Evolutionary conservation across 441 rosid species (phyloP).

Genomic region (Oxalis stricta): DNA sequence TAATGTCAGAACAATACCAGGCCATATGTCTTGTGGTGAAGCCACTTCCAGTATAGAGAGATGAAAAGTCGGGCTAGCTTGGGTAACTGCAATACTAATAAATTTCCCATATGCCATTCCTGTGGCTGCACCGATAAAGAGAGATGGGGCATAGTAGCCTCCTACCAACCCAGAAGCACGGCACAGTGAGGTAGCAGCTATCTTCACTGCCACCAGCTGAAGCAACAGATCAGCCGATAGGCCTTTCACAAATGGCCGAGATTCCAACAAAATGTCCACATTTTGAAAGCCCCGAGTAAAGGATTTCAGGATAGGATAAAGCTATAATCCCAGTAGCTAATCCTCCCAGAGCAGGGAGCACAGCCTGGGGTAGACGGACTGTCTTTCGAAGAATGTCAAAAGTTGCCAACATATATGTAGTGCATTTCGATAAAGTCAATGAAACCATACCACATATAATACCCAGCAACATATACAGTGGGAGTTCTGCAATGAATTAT

Average conservation of each 20-base stretch:
- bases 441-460: slow-evolving; percentile 73
- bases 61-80: slow-evolving; percentile 30
- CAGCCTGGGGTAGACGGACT: slow-evolving; percentile 55
- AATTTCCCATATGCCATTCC: slow-evolving; percentile 92
- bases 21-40: slow-evolving; percentile 94
- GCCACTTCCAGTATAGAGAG: slow-evolving; percentile 82
- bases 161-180: slow-evolving; percentile 91
- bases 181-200: slow-evolving; percentile 79
- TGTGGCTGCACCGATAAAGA: slow-evolving; percentile 93
- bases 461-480: slow-evolving; percentile 78
- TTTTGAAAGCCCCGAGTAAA: slow-evolving; percentile 96
- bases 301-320: slow-evolving; percentile 76
- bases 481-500: slow-evolving; percentile 52
- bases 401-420: slow-evolving; percentile 43
- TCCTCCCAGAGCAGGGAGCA: slow-evolving; percentile 65
- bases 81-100: slow-evolving; percentile 49
- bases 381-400: slow-evolving; percentile 45
- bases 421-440: slow-evolving; percentile 57
- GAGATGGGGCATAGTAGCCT: slow-evolving; percentile 92
- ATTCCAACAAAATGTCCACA: slow-evolving; percentile 78
- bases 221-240: slow-evolving; percentile 67
- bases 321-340: slow-evolving; percentile 56
- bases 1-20: slow-evolving; percentile 42
- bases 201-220: slow-evolving; percentile 79
- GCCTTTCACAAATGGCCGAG: slow-evolving; percentile 68